Evolutionary conservation across 139 green algal genomes (phyloP).

Genomic region (Coelastrella sp.): DNA sequence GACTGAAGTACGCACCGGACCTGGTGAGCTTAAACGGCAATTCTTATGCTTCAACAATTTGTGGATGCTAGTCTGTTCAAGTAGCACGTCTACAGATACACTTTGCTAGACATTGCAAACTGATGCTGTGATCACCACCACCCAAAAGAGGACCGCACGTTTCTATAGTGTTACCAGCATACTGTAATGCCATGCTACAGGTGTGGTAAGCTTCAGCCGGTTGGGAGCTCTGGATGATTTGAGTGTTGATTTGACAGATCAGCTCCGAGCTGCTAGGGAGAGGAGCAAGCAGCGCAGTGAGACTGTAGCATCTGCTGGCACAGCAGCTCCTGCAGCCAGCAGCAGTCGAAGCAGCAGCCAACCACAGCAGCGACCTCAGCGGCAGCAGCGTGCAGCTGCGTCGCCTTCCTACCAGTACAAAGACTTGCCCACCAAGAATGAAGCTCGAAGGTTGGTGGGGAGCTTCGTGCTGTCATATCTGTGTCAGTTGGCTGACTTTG

Average conservation of each 20-base stretch:
- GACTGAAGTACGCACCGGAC: neutral
- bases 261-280: conserved; percentile 52
- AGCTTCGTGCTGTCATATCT: neutral
- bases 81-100: too few relatives aligned
- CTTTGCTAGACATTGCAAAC: too few relatives aligned
- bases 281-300: neutral
- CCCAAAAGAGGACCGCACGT: too few relatives aligned
- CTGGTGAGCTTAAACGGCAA: too few relatives aligned
- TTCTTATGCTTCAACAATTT: too few relatives aligned
- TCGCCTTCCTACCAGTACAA: conserved; percentile 48
- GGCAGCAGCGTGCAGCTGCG: conserved; percentile 25
- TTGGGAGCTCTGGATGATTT: conserved; percentile 71
- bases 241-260: conserved; percentile 74
- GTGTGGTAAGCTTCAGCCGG: conserved; percentile 64
- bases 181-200: neutral
- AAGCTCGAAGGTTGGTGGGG: conserved; percentile 17
- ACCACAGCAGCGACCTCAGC: neutral
- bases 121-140: too few relatives aligned
- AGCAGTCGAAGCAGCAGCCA: conserved; percentile 31
- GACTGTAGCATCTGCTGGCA: conserved; percentile 43
- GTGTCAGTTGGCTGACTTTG: too few relatives aligned
- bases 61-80: too few relatives aligned
- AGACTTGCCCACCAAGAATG: conserved; percentile 34
- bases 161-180: neutral
- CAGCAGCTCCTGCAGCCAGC: conserved; percentile 36